Evolutionary conservation across 331 rosid species (phyloP).

Genomic region (Pyracantha coccinea): DNA sequence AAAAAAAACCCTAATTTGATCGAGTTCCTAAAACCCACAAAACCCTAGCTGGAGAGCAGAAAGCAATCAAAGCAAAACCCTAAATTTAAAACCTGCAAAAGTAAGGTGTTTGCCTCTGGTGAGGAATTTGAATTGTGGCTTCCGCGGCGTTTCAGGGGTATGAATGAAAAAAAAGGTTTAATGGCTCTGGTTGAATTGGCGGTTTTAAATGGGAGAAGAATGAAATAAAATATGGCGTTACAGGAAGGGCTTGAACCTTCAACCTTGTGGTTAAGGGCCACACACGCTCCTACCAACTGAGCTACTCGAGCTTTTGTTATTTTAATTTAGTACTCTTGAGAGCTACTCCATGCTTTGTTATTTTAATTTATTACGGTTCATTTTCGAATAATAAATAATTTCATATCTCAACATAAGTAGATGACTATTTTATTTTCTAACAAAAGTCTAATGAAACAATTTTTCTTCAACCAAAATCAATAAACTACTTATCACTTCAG

Average conservation of each 20-base stretch:
- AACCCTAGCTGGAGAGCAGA: neutral
- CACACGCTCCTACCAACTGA: slow-evolving; percentile 48
- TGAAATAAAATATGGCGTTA: neutral
- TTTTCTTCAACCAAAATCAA: neutral
- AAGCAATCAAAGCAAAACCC: neutral
- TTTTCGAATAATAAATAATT: too few species aligned
- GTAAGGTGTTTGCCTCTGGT: neutral
- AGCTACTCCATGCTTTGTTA: slow-evolving; percentile 21
- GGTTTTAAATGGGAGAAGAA: neutral
- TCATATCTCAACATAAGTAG: neutral
- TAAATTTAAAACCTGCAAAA: neutral
- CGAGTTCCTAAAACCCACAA: neutral
- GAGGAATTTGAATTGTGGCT: neutral
- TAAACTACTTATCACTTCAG: neutral
- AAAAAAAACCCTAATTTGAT: neutral
- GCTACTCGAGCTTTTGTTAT: slow-evolving; percentile 17
- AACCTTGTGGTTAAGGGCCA: slow-evolving; percentile 50
- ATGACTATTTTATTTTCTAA: neutral
- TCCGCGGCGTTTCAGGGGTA: neutral
- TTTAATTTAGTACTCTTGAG: neutral
- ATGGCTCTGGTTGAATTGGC: neutral
- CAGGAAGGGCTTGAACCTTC: slow-evolving; percentile 48
- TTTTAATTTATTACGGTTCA: too few species aligned
- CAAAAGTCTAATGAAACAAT: neutral
- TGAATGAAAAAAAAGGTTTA: neutral